Percentiles rank a stretch among this genome's conserved stretches.
Conservation (phyloP, 805 yeast genomes). For the Wickerhamomyces silvicola region DNA sequence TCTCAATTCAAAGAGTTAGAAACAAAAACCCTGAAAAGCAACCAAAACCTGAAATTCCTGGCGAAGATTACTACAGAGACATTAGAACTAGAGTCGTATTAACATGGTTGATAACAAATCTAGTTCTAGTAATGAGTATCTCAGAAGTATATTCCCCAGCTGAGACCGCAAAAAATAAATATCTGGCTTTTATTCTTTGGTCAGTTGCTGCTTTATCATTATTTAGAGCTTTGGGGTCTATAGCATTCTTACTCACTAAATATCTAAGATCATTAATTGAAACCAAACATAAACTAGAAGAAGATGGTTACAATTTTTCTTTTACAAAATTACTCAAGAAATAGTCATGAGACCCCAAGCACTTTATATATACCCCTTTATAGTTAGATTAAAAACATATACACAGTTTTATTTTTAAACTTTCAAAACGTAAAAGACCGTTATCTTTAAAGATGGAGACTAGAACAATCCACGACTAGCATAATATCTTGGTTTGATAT, state of each 20-base stretch:
- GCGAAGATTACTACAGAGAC: slow-evolving; percentile 88
- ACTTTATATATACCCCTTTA: slow-evolving; percentile 1
- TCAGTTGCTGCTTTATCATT: slow-evolving; percentile 80
- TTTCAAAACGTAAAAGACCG: too few relatives aligned
- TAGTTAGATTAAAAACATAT: too few relatives aligned
- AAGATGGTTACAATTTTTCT: slow-evolving; percentile 23
- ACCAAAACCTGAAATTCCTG: slow-evolving; percentile 33
- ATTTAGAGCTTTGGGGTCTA: slow-evolving; percentile 78
- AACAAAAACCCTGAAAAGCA: slow-evolving; percentile 41
- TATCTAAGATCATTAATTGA: slow-evolving; percentile 34
- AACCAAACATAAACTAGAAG: slow-evolving; percentile 32
- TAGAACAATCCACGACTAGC: too few relatives aligned
- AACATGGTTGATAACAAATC: slow-evolving; percentile 83
- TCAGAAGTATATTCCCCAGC: slow-evolving; percentile 73
- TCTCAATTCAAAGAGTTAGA: slow-evolving; percentile 62
- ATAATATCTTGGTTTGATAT: too few relatives aligned
- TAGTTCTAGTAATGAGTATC: slow-evolving; percentile 79
- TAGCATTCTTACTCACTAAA: slow-evolving; percentile 49
- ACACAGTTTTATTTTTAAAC: too few relatives aligned
- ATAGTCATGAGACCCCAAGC: too few relatives aligned
- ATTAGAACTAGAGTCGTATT: slow-evolving; percentile 94
- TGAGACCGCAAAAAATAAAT: slow-evolving; percentile 60
- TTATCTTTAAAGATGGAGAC: too few relatives aligned
- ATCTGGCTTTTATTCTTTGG: slow-evolving; percentile 84
- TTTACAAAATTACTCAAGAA: slow-evolving; percentile 12